Base-by-base conservation (phyloP, 148 eudicot genomes). In the Nepenthes mirabilis region DNA sequence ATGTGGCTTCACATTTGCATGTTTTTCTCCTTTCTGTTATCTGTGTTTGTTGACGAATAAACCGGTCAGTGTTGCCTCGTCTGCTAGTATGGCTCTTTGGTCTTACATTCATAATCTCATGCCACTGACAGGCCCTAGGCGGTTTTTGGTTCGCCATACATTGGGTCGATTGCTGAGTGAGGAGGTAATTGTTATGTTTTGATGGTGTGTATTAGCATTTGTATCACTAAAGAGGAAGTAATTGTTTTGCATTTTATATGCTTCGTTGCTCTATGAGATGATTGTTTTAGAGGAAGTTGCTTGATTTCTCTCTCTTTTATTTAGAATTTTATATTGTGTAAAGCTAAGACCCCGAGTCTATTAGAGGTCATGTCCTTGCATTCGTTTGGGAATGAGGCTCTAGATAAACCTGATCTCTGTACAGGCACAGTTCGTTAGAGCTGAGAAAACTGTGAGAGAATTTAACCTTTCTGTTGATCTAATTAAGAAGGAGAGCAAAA, bases 91-190 rank as follows among this genome's bases (percentile, higher is more conserved):
- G 8, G 8, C 8, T 3, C 8, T 40, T 56, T 37, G 8, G 23
- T 54, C 43, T 63, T 63, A 34, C n/a, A 57, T 35, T 12, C 32
- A 2, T 34, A 60, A 50, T 45, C 37, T 60, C 58, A 40, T 60
- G 45, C 35, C 68, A 14, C 72, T 40, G 72, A 64, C 76, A 91
- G 98, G 91, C 52, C 93, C 98, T 47, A 83, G 98, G 79, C 83
- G 88, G 62, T 83, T 91, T 72, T 69, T 91, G 78, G 72, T 83
- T 57, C 93, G 91, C 47, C 75, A 88, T 53, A 91, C 96, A 40
- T 71, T 91, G 62, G 98, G 94, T 53, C 87, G 96, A 64, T 68
- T 91, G 63, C 98, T 75, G 63, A 83, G 80, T 72, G 98, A 91
- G 75, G 98, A 91, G 95, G 98, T 91, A 70, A 57, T 43, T 47